phyloP scores from a whole-genome alignment of 768 basidiomycete species.

The Tylopilus sp. region DNA sequence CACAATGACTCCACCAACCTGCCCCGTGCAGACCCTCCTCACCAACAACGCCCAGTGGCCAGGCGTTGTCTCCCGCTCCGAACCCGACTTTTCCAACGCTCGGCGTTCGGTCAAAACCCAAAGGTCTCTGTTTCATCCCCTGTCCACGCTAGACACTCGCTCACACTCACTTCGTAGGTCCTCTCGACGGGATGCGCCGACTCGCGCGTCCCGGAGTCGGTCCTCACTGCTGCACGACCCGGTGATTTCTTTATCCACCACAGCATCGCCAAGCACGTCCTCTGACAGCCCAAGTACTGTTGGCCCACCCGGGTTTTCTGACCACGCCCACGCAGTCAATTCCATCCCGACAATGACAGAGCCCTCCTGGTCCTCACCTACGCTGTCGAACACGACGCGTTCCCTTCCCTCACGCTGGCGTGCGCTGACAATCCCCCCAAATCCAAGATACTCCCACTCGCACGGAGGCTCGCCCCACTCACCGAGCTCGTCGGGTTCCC shows the following conservation, averaged over 20 bases:
- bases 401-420: not conserved
- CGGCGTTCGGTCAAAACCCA: slow-evolving; percentile 62
- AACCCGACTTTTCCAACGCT: slow-evolving; percentile 62
- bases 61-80: slow-evolving; percentile 45
- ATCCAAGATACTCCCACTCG: slow-evolving; percentile 38
- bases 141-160: too few relatives aligned
- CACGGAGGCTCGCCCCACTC: slow-evolving; percentile 71
- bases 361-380: slow-evolving; percentile 70
- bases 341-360: slow-evolving; percentile 68
- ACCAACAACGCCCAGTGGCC: slow-evolving; percentile 69
- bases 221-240: slow-evolving; percentile 67
- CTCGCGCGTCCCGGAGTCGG: slow-evolving; percentile 82
- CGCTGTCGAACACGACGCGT: slow-evolving; percentile 77
- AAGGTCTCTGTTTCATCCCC: slow-evolving; percentile 46
- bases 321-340: slow-evolving; percentile 47
- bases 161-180: slow-evolving; percentile 37
- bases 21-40: slow-evolving; percentile 30
- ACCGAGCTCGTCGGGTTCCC: slow-evolving; percentile 45
- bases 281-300: too few relatives aligned
- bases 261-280: slow-evolving; percentile 80
- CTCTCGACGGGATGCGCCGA: slow-evolving; percentile 87
- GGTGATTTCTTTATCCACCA: slow-evolving; percentile 88
- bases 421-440: not conserved
- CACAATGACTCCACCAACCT: slow-evolving; percentile 7
- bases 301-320: too few relatives aligned